These are phyloP conservation scores for Linum trigynum DNA, from an alignment of 345 rosid genomes.

Conservation along the genomic window DNA sequence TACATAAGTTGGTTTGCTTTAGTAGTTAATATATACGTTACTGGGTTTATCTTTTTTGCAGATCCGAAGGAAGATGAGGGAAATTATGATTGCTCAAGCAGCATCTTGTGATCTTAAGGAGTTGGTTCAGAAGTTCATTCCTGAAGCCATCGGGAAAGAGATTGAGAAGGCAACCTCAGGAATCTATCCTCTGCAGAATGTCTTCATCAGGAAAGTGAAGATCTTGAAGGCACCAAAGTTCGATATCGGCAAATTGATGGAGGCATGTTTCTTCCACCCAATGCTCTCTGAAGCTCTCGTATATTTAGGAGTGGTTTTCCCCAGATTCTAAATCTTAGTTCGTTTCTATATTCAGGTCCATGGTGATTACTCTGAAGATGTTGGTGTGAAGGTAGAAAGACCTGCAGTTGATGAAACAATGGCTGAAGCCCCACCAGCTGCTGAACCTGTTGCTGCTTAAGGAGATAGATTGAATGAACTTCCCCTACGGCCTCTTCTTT, in stretches of 20 bases:
- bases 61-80: conserved; percentile 94
- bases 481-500: not conserved
- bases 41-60: conserved; percentile 11
- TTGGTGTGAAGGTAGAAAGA: conserved; percentile 73
- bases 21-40: not conserved
- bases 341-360: conserved; percentile 45
- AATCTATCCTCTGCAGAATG: conserved; percentile 85
- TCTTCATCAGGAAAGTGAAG: conserved; percentile 84
- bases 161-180: conserved; percentile 76
- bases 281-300: not conserved
- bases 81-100: conserved; percentile 73
- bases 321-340: not conserved
- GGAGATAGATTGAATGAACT: not conserved
- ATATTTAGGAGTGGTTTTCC: no score
- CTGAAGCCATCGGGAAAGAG: conserved; percentile 78
- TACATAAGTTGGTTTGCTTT: not conserved
- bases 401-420: conserved; percentile 61
- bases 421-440: conserved; percentile 37
- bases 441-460: conserved; percentile 21
- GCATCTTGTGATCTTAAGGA: conserved; percentile 87
- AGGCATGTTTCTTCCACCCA: conserved; percentile 23
- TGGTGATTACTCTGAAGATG: conserved; percentile 75
- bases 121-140: conserved; percentile 67
- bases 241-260: conserved; percentile 98
- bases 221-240: conserved; percentile 92